phyloP scores from a whole-genome alignment of 805 yeast genomes.

The Saturnispora saitoi region DNA sequence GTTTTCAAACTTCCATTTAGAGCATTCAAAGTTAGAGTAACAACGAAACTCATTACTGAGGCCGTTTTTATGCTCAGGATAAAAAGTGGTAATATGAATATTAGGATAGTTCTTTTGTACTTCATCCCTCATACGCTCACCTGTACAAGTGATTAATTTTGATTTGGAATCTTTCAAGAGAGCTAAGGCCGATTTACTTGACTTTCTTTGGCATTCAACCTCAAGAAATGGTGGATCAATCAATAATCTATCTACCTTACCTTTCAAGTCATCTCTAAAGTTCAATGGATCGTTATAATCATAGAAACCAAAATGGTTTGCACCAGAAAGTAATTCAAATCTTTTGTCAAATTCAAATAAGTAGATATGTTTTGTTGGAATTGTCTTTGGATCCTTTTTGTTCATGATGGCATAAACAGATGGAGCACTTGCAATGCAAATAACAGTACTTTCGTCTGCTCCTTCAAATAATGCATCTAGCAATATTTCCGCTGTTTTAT shows the following conservation, averaged over 20 bases:
- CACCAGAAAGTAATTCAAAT: constrained; percentile 65
- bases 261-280: constrained; percentile 46
- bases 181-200: constrained; percentile 53
- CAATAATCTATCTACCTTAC: constrained; percentile 61
- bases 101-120: constrained; percentile 57
- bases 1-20: constrained; percentile 46
- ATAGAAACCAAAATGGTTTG: constrained; percentile 56
- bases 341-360: constrained; percentile 73
- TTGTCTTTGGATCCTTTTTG: constrained; percentile 37
- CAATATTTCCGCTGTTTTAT: constrained; percentile 57
- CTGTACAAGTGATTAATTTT: constrained; percentile 70
- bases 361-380: constrained; percentile 66
- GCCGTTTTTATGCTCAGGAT: constrained; percentile 79
- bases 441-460: constrained; percentile 60
- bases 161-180: constrained; percentile 36
- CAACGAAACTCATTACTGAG: constrained; percentile 83
- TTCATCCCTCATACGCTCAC: constrained; percentile 75
- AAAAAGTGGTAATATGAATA: constrained; percentile 52
- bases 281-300: constrained; percentile 67
- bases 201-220: constrained; percentile 71
- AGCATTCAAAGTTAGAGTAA: constrained; percentile 69
- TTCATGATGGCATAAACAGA: constrained; percentile 81
- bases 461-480: constrained; percentile 71
- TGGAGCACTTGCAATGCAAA: constrained; percentile 82
- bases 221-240: constrained; percentile 88